Evolutionary conservation across 2,329 filamentous ascomycete species (phyloP).

Genomic region (Leptographium flavum): DNA sequence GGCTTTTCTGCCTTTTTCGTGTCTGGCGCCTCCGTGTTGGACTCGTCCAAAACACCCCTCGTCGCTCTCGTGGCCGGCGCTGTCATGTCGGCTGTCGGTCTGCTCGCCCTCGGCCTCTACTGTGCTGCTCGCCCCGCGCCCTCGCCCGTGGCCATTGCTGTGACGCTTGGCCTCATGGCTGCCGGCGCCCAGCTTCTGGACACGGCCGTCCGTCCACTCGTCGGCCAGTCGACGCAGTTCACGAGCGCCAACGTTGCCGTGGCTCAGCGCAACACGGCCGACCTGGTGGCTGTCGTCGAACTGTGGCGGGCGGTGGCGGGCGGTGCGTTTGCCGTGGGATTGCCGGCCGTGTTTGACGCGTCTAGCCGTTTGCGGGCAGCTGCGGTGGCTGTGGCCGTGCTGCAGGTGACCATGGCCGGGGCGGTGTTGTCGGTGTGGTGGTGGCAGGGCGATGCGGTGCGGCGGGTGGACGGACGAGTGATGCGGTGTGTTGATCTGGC

Average conservation of each 20-base stretch:
- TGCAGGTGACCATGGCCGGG: slow-evolving; percentile 25
- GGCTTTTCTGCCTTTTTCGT: too few relatives aligned
- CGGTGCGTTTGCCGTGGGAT: slow-evolving; percentile 28
- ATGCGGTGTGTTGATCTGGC: slow-evolving; percentile 31
- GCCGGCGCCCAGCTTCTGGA: slow-evolving; percentile 27
- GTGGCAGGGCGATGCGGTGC: slow-evolving; percentile 25
- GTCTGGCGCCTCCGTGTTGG: too few relatives aligned
- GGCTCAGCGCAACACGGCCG: slow-evolving; percentile 29
- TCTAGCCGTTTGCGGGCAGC: slow-evolving; percentile 22
- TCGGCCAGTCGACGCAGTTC: slow-evolving; percentile 33
- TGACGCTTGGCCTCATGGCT: slow-evolving; percentile 33
- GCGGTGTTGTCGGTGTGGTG: slow-evolving; percentile 24
- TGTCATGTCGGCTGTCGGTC: slow-evolving; percentile 30
- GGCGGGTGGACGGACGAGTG: slow-evolving; percentile 28
- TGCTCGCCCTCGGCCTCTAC: slow-evolving; percentile 23
- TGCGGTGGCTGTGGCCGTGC: slow-evolving; percentile 25
- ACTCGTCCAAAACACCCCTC: slow-evolving; percentile 19
- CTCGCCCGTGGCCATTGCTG: slow-evolving; percentile 26
- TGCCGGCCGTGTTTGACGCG: slow-evolving; percentile 23
- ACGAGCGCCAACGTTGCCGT: slow-evolving; percentile 31
- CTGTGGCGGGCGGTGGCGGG: slow-evolving; percentile 26
- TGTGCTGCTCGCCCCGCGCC: slow-evolving; percentile 16
- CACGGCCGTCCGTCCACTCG: slow-evolving; percentile 24
- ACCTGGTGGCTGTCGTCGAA: slow-evolving; percentile 31
- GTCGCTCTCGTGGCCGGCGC: slow-evolving; percentile 25